Evolutionary conservation across 2,329 filamentous ascomycete genomes (phyloP).

Genomic region (Alternaria hordeiaustralica): DNA sequence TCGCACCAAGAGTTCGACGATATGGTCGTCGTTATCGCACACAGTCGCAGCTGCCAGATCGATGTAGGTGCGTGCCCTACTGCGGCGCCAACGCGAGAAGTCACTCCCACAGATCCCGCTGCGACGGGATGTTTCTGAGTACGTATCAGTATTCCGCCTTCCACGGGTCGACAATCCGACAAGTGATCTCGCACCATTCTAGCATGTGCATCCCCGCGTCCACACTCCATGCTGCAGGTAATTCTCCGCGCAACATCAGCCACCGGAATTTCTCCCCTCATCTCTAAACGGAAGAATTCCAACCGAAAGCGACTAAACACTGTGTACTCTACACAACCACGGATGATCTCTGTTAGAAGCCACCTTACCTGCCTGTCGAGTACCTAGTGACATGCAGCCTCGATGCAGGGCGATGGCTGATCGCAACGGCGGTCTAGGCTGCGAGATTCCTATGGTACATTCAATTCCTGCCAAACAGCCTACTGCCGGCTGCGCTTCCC

Average conservation of each 20-base stretch:
- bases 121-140: not conserved
- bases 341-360: not conserved
- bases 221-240: not conserved
- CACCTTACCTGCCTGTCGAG: not conserved
- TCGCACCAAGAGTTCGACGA: too few species aligned
- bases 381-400: not conserved
- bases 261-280: slow-evolving; percentile 4
- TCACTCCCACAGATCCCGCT: not conserved
- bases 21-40: not conserved
- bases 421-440: slow-evolving; percentile 6
- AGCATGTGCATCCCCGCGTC: not conserved
- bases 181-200: not conserved
- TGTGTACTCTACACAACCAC: not conserved
- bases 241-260: slow-evolving; percentile 4
- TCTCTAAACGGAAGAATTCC: not conserved
- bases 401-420: slow-evolving; percentile 3
- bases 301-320: not conserved
- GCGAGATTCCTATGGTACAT: not conserved
- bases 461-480: not conserved
- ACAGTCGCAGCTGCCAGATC: not conserved
- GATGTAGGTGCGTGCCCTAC: not conserved
- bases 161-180: not conserved
- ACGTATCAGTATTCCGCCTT: not conserved
- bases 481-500: slow-evolving; percentile 3
- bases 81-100: not conserved